Evolutionary conservation across 2,329 filamentous ascomycete species (phyloP), one percentile per base, ranked within the genome.

Genomic region (Gremmenia infestans): DNA sequence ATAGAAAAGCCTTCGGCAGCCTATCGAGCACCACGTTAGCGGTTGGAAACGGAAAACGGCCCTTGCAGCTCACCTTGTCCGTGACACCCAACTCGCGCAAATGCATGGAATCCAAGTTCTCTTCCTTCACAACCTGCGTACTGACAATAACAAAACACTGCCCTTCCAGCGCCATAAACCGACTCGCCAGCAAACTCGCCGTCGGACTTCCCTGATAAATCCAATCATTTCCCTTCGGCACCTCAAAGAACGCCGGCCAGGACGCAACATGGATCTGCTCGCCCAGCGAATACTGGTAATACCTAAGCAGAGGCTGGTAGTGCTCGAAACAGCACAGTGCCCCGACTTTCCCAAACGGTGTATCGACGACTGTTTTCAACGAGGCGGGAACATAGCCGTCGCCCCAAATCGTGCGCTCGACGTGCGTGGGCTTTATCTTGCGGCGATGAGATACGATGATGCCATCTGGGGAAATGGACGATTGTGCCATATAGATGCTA

Each of bases 331-430:
- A 62, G 32, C 48, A 49, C 36, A 62, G 35, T 7, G 37, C 60
- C 2, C 55, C 57, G 28, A 60, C 32, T n/a, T 51, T 52, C 11
- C 52, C 50, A 23, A 50, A 50, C 80, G 42, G 42, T 9, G 42
- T 45, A 23, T 78, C 72, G 5, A 76, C 73, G 0, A 82, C 81
- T 40, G 75, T 76, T 57, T 74, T 74, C 47, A 81, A 77, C n/a
- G 80, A 79, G 39, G 8, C 28, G 28, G 82, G 78, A 2, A 78
- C 81, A 1, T 79, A 74, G 2, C 79, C 81, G 50, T 83, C 81
- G 1, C 81, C 81, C 63, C 79, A 84, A 43, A 76, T 67, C 7
- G 74, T 68, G 4, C 74, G 68, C 64, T 77, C 75, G 39, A 76
- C 72, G 50, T 76, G 74, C 2, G 74, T 77, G 1, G 74, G 72